phyloP scores from a whole-genome alignment of 306 rosid species.

The Luffa aegyptiaca region DNA sequence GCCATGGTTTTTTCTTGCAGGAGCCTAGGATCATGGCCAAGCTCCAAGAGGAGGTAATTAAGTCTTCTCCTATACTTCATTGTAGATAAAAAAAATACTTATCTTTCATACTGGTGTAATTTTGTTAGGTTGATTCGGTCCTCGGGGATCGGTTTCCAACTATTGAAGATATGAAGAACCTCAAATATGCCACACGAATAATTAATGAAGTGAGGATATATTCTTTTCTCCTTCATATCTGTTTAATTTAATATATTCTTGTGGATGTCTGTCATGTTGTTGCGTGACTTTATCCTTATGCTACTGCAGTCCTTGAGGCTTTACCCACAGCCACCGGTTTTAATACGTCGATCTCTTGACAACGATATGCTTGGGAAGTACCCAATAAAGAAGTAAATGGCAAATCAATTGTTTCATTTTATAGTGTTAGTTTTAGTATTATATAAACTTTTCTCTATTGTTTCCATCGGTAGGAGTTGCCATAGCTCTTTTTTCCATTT shows the following conservation, averaged over 20 bases:
- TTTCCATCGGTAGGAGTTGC: neutral
- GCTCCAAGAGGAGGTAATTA: conserved; percentile 88
- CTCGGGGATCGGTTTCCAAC: conserved; percentile 83
- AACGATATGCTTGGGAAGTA: conserved; percentile 66
- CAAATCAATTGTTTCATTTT: neutral
- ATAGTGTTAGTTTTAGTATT: neutral
- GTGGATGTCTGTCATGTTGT: neutral
- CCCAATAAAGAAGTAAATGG: conserved; percentile 58
- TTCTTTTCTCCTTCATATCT: conserved; percentile 7
- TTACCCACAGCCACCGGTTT: conserved; percentile 96
- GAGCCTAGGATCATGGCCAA: conserved; percentile 73
- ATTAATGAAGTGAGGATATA: conserved; percentile 71
- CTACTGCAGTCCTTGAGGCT: conserved; percentile 75
- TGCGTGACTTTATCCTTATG: conserved; percentile 11
- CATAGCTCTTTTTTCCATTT: neutral
- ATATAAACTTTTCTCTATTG: neutral
- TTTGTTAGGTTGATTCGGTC: conserved; percentile 59
- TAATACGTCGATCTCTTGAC: conserved; percentile 82
- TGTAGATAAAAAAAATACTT: neutral
- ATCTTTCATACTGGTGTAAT: neutral
- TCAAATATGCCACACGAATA: conserved; percentile 86
- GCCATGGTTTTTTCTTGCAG: conserved; percentile 34
- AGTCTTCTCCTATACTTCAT: neutral
- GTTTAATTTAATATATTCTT: neutral
- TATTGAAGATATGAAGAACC: conserved; percentile 88